Base-by-base conservation (phyloP, 768 basidiomycete genomes). In the Pleurotus giganteus region DNA sequence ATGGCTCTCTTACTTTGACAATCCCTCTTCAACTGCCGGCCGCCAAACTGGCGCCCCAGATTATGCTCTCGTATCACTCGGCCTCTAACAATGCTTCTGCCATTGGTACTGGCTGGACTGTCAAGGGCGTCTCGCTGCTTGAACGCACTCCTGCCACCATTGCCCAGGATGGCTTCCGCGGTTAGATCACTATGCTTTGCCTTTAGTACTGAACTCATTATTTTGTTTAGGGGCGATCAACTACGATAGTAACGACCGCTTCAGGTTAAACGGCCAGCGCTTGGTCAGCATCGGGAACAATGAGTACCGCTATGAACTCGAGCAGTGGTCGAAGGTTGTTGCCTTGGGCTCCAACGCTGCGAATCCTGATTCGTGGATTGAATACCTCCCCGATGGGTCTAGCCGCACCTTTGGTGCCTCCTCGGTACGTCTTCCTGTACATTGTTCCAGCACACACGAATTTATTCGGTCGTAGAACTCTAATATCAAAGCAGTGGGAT, bases 101-200 rank as follows among this genome's bases (percentile, higher is more conserved):
- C 3, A 53, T 54, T 28, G 57, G 54, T 2, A 55, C 49, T 55
- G 57, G 57, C n/a, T 58, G 57, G 57, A 29, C 47, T 6, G 24
- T 58, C n/a, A 53, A 45, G 36, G 57, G 57, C 12, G 53, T 43
- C 4, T 50, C 46, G 2, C 32, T 39, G 21, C 47, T 58, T 44
- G 45, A 55, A 29, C 57, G 57, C 27, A 41, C 31, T 13, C 32
- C 45, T 8, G 57, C 54, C 9, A 58, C 57, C 2, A 31, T 46
- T 2, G 57, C 53, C 43, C 57, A 58, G 46, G 57, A 58, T 29
- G 57, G 57, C 21, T 58, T 54, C 26, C 34, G 54, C 23, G 57
- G 57, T 49, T n/a, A n/a, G n/a, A n/a, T n/a, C n/a, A n/a, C n/a
- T n/a, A n/a, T n/a, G n/a, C n/a, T n/a, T n/a, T n/a, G n/a, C n/a